Evolutionary conservation across 2,329 filamentous ascomycete species (phyloP).

Genomic region (Harringtonia aguacate): DNA sequence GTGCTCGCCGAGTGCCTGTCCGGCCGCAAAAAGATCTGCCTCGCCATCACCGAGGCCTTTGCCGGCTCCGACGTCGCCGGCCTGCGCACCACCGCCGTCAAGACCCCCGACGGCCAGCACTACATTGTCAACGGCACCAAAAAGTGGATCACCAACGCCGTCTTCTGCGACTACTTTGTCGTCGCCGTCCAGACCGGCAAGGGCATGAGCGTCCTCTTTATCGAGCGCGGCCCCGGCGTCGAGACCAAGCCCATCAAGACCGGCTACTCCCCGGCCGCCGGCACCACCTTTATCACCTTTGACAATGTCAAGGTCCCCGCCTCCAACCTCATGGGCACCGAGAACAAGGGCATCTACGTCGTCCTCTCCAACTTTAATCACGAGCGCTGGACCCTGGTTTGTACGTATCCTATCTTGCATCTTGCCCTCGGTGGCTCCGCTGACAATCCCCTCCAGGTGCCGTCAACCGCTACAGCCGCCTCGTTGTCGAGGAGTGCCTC

Average conservation of each 20-base stretch:
- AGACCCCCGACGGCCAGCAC: slow-evolving; percentile 63
- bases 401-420: too few relatives aligned
- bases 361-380: slow-evolving; percentile 86
- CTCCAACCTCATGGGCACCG: slow-evolving; percentile 65
- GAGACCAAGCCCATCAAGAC: slow-evolving; percentile 74
- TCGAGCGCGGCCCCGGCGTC: slow-evolving; percentile 62
- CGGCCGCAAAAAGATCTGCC: slow-evolving; percentile 78
- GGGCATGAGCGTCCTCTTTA: slow-evolving; percentile 66
- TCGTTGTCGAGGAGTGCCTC: slow-evolving; percentile 70
- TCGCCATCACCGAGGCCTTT: slow-evolving; percentile 84
- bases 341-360: slow-evolving; percentile 78
- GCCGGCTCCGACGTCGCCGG: slow-evolving; percentile 75
- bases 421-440: background rate
- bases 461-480: slow-evolving; percentile 53
- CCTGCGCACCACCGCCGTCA: slow-evolving; percentile 65
- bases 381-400: slow-evolving; percentile 68
- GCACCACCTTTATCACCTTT: slow-evolving; percentile 70
- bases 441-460: slow-evolving; percentile 27
- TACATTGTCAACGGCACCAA: slow-evolving; percentile 66
- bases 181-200: slow-evolving; percentile 70
- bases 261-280: slow-evolving; percentile 68
- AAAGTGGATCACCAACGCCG: slow-evolving; percentile 87
- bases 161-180: slow-evolving; percentile 75
- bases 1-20: slow-evolving; percentile 63
- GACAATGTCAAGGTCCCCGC: slow-evolving; percentile 80